Evolutionary conservation across 2,329 filamentous ascomycete genomes (phyloP).

Genomic region (Lanzia echinophila): DNA sequence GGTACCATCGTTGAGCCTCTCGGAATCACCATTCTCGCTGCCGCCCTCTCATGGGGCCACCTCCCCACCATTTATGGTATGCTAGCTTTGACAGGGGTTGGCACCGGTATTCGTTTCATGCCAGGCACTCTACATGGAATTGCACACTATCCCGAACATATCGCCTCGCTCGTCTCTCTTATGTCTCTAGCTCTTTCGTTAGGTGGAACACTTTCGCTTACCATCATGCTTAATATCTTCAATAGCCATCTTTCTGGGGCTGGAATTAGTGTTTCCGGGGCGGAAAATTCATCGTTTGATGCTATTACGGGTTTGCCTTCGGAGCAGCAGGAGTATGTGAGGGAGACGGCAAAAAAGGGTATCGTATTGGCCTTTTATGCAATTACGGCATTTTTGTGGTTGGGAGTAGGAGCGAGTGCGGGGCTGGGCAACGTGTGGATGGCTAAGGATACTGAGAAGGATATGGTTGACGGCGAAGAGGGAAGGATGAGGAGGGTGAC

Average conservation of each 20-base stretch:
- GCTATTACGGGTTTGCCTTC: not conserved
- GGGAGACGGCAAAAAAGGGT: slow-evolving; percentile 43
- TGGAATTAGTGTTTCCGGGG: slow-evolving; percentile 19
- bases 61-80: slow-evolving; percentile 53
- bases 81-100: slow-evolving; percentile 57
- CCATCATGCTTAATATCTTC: slow-evolving; percentile 63
- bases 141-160: slow-evolving; percentile 51
- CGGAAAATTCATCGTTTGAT: not conserved
- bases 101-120: slow-evolving; percentile 60
- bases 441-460: slow-evolving; percentile 20
- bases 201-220: slow-evolving; percentile 58
- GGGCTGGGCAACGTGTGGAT: slow-evolving; percentile 43
- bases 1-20: slow-evolving; percentile 50
- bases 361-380: slow-evolving; percentile 61
- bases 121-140: slow-evolving; percentile 53
- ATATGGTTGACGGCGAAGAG: slow-evolving; percentile 9
- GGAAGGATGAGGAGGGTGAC: slow-evolving; percentile 11
- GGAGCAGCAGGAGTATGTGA: slow-evolving; percentile 37
- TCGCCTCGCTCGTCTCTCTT: slow-evolving; percentile 53
- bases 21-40: slow-evolving; percentile 52
- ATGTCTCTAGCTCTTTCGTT: slow-evolving; percentile 54
- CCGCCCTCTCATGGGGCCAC: slow-evolving; percentile 46
- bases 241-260: slow-evolving; percentile 43
- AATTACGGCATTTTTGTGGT: slow-evolving; percentile 51
- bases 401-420: slow-evolving; percentile 38